Percentiles rank a stretch among this genome's conserved stretches.
These are phyloP conservation scores for Dactylonectria estremocensis DNA, from an alignment of 2,329 filamentous ascomycete genomes.

Conservation along the genomic window DNA sequence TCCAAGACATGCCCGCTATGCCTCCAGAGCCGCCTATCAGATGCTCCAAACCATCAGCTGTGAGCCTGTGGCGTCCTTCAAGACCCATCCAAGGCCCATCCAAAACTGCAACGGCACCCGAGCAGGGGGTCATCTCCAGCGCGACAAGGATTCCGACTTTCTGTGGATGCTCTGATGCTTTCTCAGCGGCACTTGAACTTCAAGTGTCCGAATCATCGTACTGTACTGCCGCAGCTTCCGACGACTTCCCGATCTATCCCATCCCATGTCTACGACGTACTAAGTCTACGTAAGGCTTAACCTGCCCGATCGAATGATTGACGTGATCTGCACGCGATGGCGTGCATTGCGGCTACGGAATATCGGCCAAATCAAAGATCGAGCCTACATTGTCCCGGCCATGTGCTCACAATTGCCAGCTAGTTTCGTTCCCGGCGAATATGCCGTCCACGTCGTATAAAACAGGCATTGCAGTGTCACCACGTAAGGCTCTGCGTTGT, in stretches of 20 bases:
- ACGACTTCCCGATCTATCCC: slow-evolving; percentile 15
- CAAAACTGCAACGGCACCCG: background rate
- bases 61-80: slow-evolving; percentile 37
- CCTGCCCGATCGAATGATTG: slow-evolving; percentile 18
- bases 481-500: slow-evolving; percentile 20
- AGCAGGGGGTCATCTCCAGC: slow-evolving; percentile 19
- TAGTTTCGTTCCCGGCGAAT: slow-evolving; percentile 24
- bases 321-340: slow-evolving; percentile 30
- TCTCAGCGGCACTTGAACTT: background rate
- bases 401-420: slow-evolving; percentile 1
- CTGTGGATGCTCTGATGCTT: slow-evolving; percentile 5
- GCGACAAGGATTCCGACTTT: slow-evolving; percentile 17
- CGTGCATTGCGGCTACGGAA: slow-evolving; percentile 28
- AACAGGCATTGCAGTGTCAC: slow-evolving; percentile 24
- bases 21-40: slow-evolving; percentile 41
- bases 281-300: background rate
- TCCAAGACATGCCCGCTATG: slow-evolving; percentile 4
- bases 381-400: background rate
- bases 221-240: background rate
- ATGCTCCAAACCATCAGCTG: slow-evolving; percentile 31
- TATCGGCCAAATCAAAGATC: slow-evolving; percentile 20
- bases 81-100: slow-evolving; percentile 7
- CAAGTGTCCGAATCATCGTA: background rate
- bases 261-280: background rate
- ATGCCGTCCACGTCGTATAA: slow-evolving; percentile 21